Conservation (phyloP, 495 filamentous ascomycete genomes). For the Hypoxylon trugodes region DNA sequence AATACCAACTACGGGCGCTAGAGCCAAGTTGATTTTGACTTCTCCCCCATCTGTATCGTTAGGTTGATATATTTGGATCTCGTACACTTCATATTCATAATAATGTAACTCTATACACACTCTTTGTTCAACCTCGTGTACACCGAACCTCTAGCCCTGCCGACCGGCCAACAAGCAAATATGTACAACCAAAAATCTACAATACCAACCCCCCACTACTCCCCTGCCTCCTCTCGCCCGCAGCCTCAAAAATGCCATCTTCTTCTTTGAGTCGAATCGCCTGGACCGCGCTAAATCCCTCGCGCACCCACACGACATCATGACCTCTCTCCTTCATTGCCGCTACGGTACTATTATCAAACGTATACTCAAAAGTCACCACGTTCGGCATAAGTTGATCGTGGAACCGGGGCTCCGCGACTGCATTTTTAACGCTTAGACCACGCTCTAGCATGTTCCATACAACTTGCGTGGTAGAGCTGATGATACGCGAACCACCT, state of each 20-base stretch:
- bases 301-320: constrained; percentile 74
- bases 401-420: constrained; percentile 74
- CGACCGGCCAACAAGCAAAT: neutral
- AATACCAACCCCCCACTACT: constrained; percentile 68
- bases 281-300: constrained; percentile 71
- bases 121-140: too few relatives aligned
- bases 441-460: constrained; percentile 73
- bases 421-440: constrained; percentile 60
- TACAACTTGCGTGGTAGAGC: constrained; percentile 75
- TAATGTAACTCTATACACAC: too few relatives aligned
- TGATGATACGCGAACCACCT: constrained; percentile 83
- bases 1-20: too few relatives aligned
- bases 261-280: constrained; percentile 63
- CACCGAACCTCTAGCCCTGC: neutral
- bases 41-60: too few relatives aligned
- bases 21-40: too few relatives aligned
- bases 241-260: constrained; percentile 56
- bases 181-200: constrained; percentile 8
- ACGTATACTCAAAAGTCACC: constrained; percentile 71
- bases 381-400: constrained; percentile 78
- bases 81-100: too few relatives aligned
- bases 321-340: constrained; percentile 70
- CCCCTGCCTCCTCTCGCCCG: constrained; percentile 71
- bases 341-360: constrained; percentile 70
- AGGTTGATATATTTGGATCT: too few relatives aligned